phyloP scores from a whole-genome alignment of 2,329 filamentous ascomycete species.

The Paecilomyces niveus region DNA sequence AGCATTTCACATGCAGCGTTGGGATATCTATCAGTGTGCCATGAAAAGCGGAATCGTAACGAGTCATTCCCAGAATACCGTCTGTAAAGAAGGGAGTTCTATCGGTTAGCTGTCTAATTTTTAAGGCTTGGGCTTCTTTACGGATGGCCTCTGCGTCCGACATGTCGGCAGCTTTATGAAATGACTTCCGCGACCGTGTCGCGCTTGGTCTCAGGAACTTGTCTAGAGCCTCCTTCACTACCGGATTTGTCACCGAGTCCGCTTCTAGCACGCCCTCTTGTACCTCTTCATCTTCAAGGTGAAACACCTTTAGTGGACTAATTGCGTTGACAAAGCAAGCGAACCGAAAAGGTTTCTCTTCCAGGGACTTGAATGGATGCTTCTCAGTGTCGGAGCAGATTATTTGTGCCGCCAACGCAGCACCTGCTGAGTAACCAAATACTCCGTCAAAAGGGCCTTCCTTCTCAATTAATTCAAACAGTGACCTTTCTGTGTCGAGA shows the following conservation, averaged over 20 bases:
- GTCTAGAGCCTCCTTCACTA: neutral
- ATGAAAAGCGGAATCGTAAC: too few relatives aligned
- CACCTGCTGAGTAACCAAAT: constrained; percentile 8
- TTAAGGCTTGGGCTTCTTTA: neutral
- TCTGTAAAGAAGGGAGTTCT: neutral
- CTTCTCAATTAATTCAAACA: neutral
- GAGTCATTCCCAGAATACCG: neutral
- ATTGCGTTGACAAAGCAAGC: neutral
- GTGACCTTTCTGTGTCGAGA: neutral
- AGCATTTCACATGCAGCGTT: neutral
- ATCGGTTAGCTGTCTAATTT: neutral
- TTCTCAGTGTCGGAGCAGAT: neutral
- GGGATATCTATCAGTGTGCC: neutral
- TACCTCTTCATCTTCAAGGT: neutral
- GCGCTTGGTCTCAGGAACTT: neutral
- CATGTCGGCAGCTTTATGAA: too few relatives aligned
- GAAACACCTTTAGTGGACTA: neutral
- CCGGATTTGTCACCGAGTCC: neutral
- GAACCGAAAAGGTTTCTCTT: neutral
- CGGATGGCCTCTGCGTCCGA: too few relatives aligned
- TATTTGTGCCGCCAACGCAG: constrained; percentile 3
- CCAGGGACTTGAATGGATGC: neutral
- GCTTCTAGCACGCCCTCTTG: neutral
- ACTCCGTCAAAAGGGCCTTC: constrained; percentile 9
- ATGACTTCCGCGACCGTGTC: too few relatives aligned